phyloP scores from a whole-genome alignment of 2,329 filamentous ascomycete species.

The Scedosporium apiospermum region DNA sequence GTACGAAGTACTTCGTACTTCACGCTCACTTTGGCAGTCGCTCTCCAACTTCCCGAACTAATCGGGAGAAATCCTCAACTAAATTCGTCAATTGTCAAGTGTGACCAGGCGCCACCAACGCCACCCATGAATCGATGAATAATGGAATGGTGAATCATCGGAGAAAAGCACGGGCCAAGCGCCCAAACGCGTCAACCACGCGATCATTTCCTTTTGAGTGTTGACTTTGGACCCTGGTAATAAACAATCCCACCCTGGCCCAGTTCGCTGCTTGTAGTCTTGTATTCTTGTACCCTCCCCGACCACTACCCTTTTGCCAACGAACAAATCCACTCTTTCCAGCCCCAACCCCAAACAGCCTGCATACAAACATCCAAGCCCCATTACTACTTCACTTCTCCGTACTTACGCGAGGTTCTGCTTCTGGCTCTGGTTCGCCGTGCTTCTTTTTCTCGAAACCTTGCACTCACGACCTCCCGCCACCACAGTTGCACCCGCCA shows the following conservation, averaged over 20 bases:
- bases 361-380: not conserved
- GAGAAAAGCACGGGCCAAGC: not conserved
- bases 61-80: not conserved
- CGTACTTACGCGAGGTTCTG: not conserved
- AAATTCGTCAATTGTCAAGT: not conserved
- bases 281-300: not conserved
- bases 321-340: not conserved
- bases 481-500: not conserved
- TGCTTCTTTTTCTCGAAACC: not conserved
- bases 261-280: not conserved
- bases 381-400: too few species aligned
- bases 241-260: slow-evolving; percentile 4
- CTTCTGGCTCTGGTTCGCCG: not conserved
- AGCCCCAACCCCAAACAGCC: not conserved
- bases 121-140: not conserved
- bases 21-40: not conserved
- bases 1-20: not conserved
- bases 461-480: not conserved
- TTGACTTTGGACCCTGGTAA: not conserved
- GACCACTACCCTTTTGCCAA: not conserved
- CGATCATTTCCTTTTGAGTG: slow-evolving; percentile 1
- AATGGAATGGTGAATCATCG: not conserved
- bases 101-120: not conserved
- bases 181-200: slow-evolving; percentile 1
- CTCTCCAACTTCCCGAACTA: not conserved